phyloP scores from a whole-genome alignment of 2,329 filamentous ascomycete genomes.

The Lachnellula cervina region DNA sequence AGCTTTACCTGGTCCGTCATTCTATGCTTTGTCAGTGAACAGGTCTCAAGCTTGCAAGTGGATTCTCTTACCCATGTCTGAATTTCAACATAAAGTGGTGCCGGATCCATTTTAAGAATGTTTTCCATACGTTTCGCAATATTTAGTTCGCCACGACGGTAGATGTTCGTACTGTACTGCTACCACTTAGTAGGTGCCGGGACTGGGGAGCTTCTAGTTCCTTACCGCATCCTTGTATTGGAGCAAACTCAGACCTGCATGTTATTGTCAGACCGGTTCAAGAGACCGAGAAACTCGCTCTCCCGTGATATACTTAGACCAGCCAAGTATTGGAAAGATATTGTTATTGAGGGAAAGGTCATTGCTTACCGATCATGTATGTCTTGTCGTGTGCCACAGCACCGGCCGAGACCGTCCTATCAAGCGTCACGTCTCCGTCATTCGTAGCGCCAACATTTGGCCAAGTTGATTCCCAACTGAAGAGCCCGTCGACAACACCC shows the following conservation, averaged over 20 bases:
- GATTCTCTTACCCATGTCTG: constrained; percentile 27
- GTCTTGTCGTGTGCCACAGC: constrained; percentile 26
- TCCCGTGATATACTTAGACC: too few species aligned
- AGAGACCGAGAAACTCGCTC: too few species aligned
- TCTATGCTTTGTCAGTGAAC: too few species aligned
- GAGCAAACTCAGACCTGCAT: background rate
- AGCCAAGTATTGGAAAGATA: too few species aligned
- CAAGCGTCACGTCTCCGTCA: constrained; percentile 23
- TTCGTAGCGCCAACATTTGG: constrained; percentile 30
- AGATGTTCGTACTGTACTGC: constrained; percentile 29
- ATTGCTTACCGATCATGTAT: constrained; percentile 33
- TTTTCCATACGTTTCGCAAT: constrained; percentile 34
- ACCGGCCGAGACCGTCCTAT: background rate
- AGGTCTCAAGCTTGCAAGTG: too few species aligned
- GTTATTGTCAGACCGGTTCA: background rate
- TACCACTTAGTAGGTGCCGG: too few species aligned
- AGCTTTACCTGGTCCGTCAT: too few species aligned
- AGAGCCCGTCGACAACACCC: constrained; percentile 32
- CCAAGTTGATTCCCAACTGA: constrained; percentile 37
- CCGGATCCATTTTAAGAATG: constrained; percentile 28
- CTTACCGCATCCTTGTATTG: constrained; percentile 19
- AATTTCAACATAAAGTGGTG: constrained; percentile 32
- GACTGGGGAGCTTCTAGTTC: background rate
- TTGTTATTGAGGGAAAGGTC: background rate
- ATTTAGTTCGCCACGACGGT: constrained; percentile 33